phyloP scores from a whole-genome alignment of 306 rosid genomes.

The Cucumis sativus region Cucumber_9930_V3 NC_026660.2:797501-798000 shows the following conservation, averaged over 20 bases:
- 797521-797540: no score
- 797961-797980: no score
- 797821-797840: neutral
- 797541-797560: no score
- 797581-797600: neutral
- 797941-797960: no score
- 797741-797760: neutral
- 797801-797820: neutral
- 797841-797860: neutral
- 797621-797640: slow-evolving; percentile 27
- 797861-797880: neutral
- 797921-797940: no score
- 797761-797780: no score
- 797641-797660: neutral
- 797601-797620: slow-evolving; percentile 39
- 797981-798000: no score
- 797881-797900: neutral
- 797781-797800: neutral
- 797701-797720: neutral
- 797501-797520: no score
- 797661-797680: neutral
- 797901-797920: neutral
- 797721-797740: no score
- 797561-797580: neutral
- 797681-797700: neutral